Evolutionary conservation across 192 early-diverging fungal species (phyloP), one percentile per base, ranked within the genome.

Genomic region (Coemansia sp.): DNA sequence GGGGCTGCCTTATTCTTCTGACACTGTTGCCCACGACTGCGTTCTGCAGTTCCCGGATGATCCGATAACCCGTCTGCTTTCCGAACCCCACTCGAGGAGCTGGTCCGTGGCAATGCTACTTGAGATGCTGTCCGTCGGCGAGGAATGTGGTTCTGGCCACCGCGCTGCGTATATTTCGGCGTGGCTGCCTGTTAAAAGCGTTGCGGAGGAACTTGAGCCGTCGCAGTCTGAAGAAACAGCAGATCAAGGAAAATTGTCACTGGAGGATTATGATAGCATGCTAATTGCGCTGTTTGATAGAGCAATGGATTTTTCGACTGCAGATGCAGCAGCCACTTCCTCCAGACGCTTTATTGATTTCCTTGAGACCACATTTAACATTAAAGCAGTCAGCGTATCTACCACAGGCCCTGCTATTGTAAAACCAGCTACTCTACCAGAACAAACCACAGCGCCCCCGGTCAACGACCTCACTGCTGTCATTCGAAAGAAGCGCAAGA

Each of bases 131-230:
- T 74, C 87, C 6, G 81, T 90, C 51, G 86, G 88, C 14, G 89
- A 91, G 55, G 93, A 94, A 61, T 93, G 91, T 66, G 88, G 87
- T 11, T 80, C 85, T 3, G 89, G 92, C 11, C 87, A 85, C 46
- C 71, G 88, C 36, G 76, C 89, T 1, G 93, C 87, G 2, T 91
- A 92, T 51, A 88, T 92, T 66, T 72, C 69, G 5, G 63, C 63
- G 32, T 29, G 64, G 2, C 25, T 72, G 7, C 72, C 78, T 22
- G 25, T 66, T 24, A 63, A 46, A 10, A 14, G 39, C 39, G 5
- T 21, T 14, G 20, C 6, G 10, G 57, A 17, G 23, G 14, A 33
- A 21, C 22, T n/a, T 46, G 24, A 51, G 46, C 27, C n/a, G 24
- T 39, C 25, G 17, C 29, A 39, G 39, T 23, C 17, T 2, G 46